phyloP scores from a whole-genome alignment of 805 yeast species.

The Aciculoconidium aculeatum region DNA sequence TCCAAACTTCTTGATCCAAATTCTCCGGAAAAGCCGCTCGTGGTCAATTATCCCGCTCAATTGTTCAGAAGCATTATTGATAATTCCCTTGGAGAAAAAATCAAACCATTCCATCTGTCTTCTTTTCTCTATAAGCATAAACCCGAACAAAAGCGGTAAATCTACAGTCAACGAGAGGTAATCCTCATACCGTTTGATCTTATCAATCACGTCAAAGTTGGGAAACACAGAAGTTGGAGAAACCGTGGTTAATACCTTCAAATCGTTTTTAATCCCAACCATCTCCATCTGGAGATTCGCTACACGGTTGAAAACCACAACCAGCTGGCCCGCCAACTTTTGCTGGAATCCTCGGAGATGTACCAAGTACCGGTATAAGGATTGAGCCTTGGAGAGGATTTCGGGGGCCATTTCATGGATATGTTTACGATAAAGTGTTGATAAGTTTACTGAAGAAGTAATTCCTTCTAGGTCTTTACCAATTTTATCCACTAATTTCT shows the following conservation, averaged over 20 bases:
- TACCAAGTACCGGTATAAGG: slow-evolving; percentile 28
- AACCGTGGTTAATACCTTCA: slow-evolving; percentile 20
- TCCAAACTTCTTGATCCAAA: slow-evolving; percentile 64
- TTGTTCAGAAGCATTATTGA: slow-evolving; percentile 46
- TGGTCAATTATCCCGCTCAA: slow-evolving; percentile 50
- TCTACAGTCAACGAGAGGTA: slow-evolving; percentile 47
- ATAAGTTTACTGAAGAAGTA: slow-evolving; percentile 8
- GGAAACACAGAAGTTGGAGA: slow-evolving; percentile 1
- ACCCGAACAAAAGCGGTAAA: slow-evolving; percentile 66
- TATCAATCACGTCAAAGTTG: slow-evolving; percentile 17
- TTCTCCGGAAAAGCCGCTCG: slow-evolving; percentile 48
- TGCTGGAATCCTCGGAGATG: slow-evolving; percentile 28
- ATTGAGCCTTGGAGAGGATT: slow-evolving; percentile 26
- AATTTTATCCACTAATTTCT: slow-evolving; percentile 10
- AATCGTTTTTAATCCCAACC: slow-evolving; percentile 27
- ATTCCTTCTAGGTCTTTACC: slow-evolving; percentile 15
- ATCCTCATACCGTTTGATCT: slow-evolving; percentile 30
- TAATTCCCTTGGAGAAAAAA: slow-evolving; percentile 34
- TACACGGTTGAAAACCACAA: slow-evolving; percentile 23
- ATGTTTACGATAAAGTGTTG: slow-evolving; percentile 20
- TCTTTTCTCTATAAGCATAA: slow-evolving; percentile 56
- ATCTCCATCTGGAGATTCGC: slow-evolving; percentile 34
- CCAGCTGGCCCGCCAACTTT: slow-evolving; percentile 16
- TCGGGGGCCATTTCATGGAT: slow-evolving; percentile 14
- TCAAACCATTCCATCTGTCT: slow-evolving; percentile 56